Evolutionary conservation across 306 rosid species (phyloP), one percentile per base, ranked within the genome.

Genomic region (Acacia crassicarpa): DNA sequence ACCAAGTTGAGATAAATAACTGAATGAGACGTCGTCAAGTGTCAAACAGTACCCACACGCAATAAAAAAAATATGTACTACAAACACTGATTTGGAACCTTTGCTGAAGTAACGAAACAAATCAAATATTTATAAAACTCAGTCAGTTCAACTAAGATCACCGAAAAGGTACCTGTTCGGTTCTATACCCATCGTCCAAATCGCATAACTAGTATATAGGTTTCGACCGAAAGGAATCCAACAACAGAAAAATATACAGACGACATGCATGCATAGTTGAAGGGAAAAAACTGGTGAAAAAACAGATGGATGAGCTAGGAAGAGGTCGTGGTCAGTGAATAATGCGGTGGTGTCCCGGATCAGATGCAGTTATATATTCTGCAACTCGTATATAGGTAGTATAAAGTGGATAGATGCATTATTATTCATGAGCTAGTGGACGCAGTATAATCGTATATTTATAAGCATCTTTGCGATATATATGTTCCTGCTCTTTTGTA

Each of bases 381-480:
- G 72, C 23, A 44, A 79, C 51, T 61, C 76, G 13, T 76, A 46
- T 67, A 10, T 35, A 32, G 41, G 0, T 25, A 61, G 45, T 77
- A 46, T 82, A 84, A 86, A 86, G 88, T 35, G 75, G 58, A 27
- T 27, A 27, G 27, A 15, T 76, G 78, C 82, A 74, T 40, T 67
- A 74, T 20, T 67, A 40, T 17, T 45, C 79, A 71, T 23, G 30
- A 20, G 35, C 63, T 81, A 77, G 91, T 89, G 88, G 91, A 84
- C 56, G n/a, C 90, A 20, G 25, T 78, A 73, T 81, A 83, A 80
- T 82, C 77, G 20, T 46, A 87, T 22, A 82, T 48, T 1, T 48
- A 48, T 4, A 88, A 88, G 38, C 79, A 69, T 74, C 91, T 79
- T 90, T 88, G 76, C 59, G 83, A 88, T 88, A 90, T 68, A 85